These are phyloP conservation scores for Cercospora citrullina DNA, from an alignment of 2,329 filamentous ascomycete genomes.

Conservation along the genomic window DNA sequence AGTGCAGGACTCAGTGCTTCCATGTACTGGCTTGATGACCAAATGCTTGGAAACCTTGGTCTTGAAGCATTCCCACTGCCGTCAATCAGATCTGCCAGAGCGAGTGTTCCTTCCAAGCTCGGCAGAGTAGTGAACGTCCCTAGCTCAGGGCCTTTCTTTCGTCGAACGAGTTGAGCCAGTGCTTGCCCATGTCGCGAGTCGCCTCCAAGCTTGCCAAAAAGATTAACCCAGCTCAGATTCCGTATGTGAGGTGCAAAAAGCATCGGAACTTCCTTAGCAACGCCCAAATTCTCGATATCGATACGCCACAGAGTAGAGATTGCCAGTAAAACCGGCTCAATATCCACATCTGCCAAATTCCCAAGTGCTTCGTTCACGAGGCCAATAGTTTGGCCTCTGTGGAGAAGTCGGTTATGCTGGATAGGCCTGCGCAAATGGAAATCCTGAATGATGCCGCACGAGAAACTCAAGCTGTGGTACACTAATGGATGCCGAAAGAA, in stretches of 20 bases:
- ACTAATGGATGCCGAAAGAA: slow-evolving; percentile 19
- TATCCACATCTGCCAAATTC: slow-evolving; percentile 12
- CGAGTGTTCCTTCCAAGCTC: slow-evolving; percentile 15
- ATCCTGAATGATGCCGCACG: slow-evolving; percentile 17
- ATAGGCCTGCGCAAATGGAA: slow-evolving; percentile 7
- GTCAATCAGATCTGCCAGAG: slow-evolving; percentile 17
- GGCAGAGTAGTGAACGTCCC: slow-evolving; percentile 17
- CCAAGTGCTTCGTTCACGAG: slow-evolving; percentile 16
- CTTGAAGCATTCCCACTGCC: slow-evolving; percentile 9
- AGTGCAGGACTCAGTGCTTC: slow-evolving; percentile 7
- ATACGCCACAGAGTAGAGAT: slow-evolving; percentile 19
- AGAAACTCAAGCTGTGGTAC: slow-evolving; percentile 19
- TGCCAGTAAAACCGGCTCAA: slow-evolving; percentile 20
- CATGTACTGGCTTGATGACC: neutral
- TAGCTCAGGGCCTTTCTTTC: slow-evolving; percentile 5
- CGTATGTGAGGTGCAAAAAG: slow-evolving; percentile 17
- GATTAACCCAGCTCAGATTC: slow-evolving; percentile 14
- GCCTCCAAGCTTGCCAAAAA: slow-evolving; percentile 17
- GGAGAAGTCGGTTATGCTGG: slow-evolving; percentile 9
- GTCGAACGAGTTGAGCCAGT: slow-evolving; percentile 13
- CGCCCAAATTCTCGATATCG: slow-evolving; percentile 11
- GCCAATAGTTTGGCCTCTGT: slow-evolving; percentile 12
- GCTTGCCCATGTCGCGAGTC: slow-evolving; percentile 17
- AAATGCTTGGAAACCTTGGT: slow-evolving; percentile 16
- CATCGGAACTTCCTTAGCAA: neutral